Base-by-base conservation (phyloP, 139 green algal genomes). In the Deuterostichococcus epilithicus region DNA sequence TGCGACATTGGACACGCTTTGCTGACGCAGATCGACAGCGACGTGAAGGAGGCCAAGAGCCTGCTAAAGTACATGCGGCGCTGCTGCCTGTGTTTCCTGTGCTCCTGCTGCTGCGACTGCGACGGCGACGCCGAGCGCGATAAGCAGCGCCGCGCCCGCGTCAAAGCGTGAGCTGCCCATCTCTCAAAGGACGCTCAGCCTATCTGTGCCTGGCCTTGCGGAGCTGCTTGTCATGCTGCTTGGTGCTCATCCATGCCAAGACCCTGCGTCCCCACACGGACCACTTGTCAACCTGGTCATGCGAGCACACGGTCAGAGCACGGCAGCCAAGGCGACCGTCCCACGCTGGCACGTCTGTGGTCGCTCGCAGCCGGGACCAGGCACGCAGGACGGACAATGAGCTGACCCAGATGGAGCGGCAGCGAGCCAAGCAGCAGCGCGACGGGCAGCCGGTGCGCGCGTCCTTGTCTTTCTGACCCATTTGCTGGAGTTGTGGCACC, bases 51-150 rank as follows among this genome's bases (percentile, higher is more conserved):
- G 42, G 42, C 69, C 8, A 79, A 79, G 79, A 30, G 68, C 60
- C 70, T 83, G 22, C 45, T 83, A 30, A 66, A 59, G 35, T 83
- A 83, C 79, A 83, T 83, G 79, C 74, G 79, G 5, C 63, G 79
- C 36, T 83, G 79, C 79, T 83, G 79, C 74, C 52, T 83, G 52
- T 80, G 67, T 25, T 83, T 83, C 74, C 74, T 83, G 45, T 83
- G 79, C 74, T 80, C 79, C 58, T 83, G 74, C 59, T 83, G 79
- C 66, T 83, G 79, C 37, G 74, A 80, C 10, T 79, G 79, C 42
- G 79, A 83, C 60, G 38, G 32, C 39, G 73, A 80, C 37, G 60
- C 39, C 25, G 59, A 67, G 59, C 79, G 74, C 23, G 74, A 83
- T 34, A 58, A 69, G 18, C 68, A 70, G 25, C 65, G 79, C 18